Evolutionary conservation across 2,329 filamentous ascomycete species (phyloP).

Genomic region (Fusarium devonianum): DNA sequence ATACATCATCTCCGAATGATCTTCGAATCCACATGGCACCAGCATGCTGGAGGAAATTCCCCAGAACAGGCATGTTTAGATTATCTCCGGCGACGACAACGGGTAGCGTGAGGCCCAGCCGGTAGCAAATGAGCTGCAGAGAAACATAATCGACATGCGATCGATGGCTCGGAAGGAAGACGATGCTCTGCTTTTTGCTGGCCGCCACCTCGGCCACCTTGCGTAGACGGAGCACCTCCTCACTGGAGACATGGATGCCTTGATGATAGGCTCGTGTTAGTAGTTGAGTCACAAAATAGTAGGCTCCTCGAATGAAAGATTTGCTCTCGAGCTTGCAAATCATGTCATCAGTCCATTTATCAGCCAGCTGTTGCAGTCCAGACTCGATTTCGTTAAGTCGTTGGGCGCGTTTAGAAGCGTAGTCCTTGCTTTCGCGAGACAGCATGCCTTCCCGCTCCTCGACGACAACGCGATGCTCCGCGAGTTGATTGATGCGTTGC

Average conservation of each 20-base stretch:
- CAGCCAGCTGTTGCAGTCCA: conserved; percentile 80
- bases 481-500: conserved; percentile 76
- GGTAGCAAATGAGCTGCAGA: conserved; percentile 93
- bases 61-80: conserved; percentile 90
- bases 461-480: conserved; percentile 73
- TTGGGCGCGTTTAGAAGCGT: conserved; percentile 57
- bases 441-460: conserved; percentile 80
- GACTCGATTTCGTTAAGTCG: conserved; percentile 71
- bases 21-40: conserved; percentile 96
- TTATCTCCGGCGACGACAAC: conserved; percentile 96
- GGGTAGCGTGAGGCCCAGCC: conserved; percentile 85
- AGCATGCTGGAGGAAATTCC: conserved; percentile 91
- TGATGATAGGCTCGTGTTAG: conserved; percentile 94
- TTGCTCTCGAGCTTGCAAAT: conserved; percentile 99
- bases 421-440: conserved; percentile 61
- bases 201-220: conserved; percentile 83
- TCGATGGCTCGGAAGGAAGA: conserved; percentile 93
- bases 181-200: conserved; percentile 90
- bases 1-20: conserved; percentile 87
- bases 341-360: conserved; percentile 91
- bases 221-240: conserved; percentile 85
- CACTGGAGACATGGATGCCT: conserved; percentile 94
- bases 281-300: conserved; percentile 87
- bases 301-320: conserved; percentile 87
- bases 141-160: conserved; percentile 98